A percentile compares a stretch with the other conserved stretches of the same genome.
Evolutionary conservation across 129 eudicot genomes (phyloP).

Genomic region (Arctium minus): DNA sequence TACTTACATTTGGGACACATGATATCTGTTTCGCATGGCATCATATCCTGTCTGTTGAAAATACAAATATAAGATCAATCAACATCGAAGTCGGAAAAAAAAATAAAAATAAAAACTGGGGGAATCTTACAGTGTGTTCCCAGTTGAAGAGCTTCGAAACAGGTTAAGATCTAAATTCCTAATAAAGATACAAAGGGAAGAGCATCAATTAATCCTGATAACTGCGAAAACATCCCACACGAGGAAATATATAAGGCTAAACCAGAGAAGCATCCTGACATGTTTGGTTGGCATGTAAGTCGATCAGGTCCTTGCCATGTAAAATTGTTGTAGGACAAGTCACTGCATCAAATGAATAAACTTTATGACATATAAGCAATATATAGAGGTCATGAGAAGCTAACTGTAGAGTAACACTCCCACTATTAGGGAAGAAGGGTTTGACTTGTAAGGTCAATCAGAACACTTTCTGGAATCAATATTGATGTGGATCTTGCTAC

Average conservation of each 20-base stretch:
- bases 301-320: slow-evolving; percentile 58
- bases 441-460: background rate
- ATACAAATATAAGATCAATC: slow-evolving; percentile 1
- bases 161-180: slow-evolving; percentile 59
- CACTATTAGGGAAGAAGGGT: background rate
- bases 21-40: slow-evolving; percentile 46
- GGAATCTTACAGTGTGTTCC: slow-evolving; percentile 40
- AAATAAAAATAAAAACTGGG: background rate
- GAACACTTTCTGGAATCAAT: background rate
- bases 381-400: background rate
- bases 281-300: slow-evolving; percentile 42
- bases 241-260: background rate
- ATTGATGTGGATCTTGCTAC: background rate
- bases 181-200: background rate
- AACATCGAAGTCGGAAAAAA: background rate
- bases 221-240: background rate
- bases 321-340: slow-evolving; percentile 67
- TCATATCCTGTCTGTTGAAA: slow-evolving; percentile 44
- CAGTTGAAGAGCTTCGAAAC: slow-evolving; percentile 51
- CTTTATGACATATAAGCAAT: background rate
- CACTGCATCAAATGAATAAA: slow-evolving; percentile 44
- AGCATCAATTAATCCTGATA: background rate
- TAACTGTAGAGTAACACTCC: background rate
- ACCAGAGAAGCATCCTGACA: slow-evolving; percentile 29
- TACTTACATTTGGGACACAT: slow-evolving; percentile 67